Base-by-base conservation (phyloP, 495 filamentous ascomycete species). In the Letharia lupina region DNA sequence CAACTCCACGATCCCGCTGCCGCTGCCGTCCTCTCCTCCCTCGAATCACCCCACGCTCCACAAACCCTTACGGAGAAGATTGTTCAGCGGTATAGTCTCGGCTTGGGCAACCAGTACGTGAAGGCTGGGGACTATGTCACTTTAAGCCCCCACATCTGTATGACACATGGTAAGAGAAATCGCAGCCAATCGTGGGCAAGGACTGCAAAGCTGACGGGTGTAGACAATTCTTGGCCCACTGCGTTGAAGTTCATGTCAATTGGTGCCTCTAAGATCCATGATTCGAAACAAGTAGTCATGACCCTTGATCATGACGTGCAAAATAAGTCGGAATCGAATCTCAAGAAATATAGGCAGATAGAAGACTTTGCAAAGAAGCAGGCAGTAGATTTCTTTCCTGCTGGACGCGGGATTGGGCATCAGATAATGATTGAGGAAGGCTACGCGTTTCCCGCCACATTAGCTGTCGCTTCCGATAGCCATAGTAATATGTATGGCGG, bases 31-130 rank as follows among this genome's bases (percentile, higher is more conserved):
- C 76, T 81, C 59, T 78, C 78, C 15, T 77, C 78, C 12, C 66
- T 82, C 28, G 72, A 77, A 62, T 68, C 76, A 6, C 68, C 71
- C 41, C 71, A 75, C 20, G 72, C 74, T 3, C 84, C 86, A 0
- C 93, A 96, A 75, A 96, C 91, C 61, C 76, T 96, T 41, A 96
- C 91, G 28, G 91, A 96, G 77, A 96, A 96, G 79, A 96, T 96
- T 63, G 87, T 96, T 0, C 93, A 96, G 72, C 75, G 81, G 13
- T 87, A 94, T 75, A 80, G 89, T 0, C 78, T 90, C 20, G 89
- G 87, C 56, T 83, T 96, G 7, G 72, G 86, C 28, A 11, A 84
- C 52, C 95, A 96, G 76, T 77, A 79, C 39, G 89, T 93, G 65
- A 80, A 79, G 66, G 78, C 84, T 11, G 91, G 91, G 65, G 91